phyloP scores from a whole-genome alignment of 2,329 filamentous ascomycete species.

The Penicillium sp. region DNA sequence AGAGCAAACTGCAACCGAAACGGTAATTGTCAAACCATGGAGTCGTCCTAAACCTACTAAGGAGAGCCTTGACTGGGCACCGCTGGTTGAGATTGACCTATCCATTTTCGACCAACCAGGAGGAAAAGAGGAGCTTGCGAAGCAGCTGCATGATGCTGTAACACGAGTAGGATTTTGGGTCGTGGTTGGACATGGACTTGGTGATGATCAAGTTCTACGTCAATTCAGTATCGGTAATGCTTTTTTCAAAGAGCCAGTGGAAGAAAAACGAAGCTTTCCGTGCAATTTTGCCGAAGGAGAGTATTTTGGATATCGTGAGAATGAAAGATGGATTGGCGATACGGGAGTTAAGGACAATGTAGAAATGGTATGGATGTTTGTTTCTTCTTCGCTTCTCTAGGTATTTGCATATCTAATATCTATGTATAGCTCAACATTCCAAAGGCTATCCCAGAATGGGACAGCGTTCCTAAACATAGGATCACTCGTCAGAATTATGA shows the following conservation, averaged over 20 bases:
- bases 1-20: slow-evolving; percentile 12
- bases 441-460: slow-evolving; percentile 33
- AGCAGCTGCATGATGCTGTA: slow-evolving; percentile 60
- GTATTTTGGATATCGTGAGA: slow-evolving; percentile 40
- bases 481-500: slow-evolving; percentile 55
- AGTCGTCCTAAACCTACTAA: slow-evolving; percentile 28
- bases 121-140: slow-evolving; percentile 58
- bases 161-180: slow-evolving; percentile 37
- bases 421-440: slow-evolving; percentile 34
- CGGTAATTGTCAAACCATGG: slow-evolving; percentile 30
- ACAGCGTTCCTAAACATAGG: slow-evolving; percentile 33
- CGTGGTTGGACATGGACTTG: slow-evolving; percentile 26
- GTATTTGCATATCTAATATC: not conserved
- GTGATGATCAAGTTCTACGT: slow-evolving; percentile 29
- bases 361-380: slow-evolving; percentile 32
- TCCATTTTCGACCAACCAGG: slow-evolving; percentile 58
- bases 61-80: slow-evolving; percentile 50
- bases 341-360: slow-evolving; percentile 44
- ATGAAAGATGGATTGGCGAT: slow-evolving; percentile 40
- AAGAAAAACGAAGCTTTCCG: slow-evolving; percentile 34
- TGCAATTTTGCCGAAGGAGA: slow-evolving; percentile 37
- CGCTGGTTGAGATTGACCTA: slow-evolving; percentile 61
- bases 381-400: not conserved
- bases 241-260: slow-evolving; percentile 25
- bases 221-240: slow-evolving; percentile 35